phyloP scores from a whole-genome alignment of 108 stramenopile genomes.

The Nannochloropsis salina region DNA sequence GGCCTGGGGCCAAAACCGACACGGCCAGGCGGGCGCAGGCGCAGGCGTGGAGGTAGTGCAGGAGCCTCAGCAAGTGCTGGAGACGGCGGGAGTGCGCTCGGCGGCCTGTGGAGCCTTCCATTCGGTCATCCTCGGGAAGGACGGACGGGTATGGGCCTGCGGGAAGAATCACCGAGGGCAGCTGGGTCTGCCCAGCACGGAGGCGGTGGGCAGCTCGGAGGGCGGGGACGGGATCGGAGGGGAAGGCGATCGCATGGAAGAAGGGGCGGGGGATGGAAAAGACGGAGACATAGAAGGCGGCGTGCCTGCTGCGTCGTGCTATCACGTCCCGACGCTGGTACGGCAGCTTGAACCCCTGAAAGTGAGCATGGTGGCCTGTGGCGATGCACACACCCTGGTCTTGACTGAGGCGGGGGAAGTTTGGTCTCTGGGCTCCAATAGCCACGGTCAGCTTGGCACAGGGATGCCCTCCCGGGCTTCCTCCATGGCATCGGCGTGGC shows the following conservation, averaged over 20 bases:
- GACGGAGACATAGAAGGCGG: no score
- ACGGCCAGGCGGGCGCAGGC: conserved; percentile 13
- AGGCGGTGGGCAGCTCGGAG: background rate
- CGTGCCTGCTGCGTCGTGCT: background rate
- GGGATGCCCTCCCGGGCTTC: background rate
- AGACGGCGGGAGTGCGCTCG: background rate
- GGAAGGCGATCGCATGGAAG: background rate
- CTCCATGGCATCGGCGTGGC: background rate
- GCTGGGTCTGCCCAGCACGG: background rate
- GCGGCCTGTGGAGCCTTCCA: conserved; percentile 5
- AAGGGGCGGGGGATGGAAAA: no score
- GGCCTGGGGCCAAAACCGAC: conserved; percentile 28
- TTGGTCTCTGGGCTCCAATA: background rate
- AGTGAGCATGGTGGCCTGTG: background rate
- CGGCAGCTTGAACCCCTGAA: background rate
- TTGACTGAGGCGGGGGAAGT: background rate
- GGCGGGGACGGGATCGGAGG: background rate
- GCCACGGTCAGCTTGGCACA: background rate
- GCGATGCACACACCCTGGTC: conserved; percentile 7
- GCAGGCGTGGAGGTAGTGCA: background rate
- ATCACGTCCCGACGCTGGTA: background rate
- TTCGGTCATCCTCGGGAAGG: background rate
- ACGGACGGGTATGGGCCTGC: background rate
- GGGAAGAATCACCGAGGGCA: conserved; percentile 18
- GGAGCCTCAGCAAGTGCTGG: background rate